Evolutionary conservation across 2,329 filamentous ascomycete species (phyloP).

Genomic region (Trichoderma sp.): DNA sequence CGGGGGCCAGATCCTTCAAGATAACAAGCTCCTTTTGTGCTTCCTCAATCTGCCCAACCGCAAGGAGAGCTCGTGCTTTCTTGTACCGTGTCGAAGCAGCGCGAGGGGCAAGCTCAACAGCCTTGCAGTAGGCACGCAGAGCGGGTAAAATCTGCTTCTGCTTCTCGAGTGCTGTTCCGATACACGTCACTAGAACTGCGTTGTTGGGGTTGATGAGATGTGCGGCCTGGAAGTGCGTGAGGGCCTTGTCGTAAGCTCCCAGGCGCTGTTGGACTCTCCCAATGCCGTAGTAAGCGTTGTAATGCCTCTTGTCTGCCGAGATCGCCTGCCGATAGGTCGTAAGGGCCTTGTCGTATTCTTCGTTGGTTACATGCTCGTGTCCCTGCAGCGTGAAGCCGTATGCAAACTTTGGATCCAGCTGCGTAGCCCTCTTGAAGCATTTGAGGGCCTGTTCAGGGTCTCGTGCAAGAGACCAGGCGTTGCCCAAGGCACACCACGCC

Average conservation of each 20-base stretch:
- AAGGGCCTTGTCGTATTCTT: slow-evolving; percentile 94
- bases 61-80: slow-evolving; percentile 84
- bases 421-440: slow-evolving; percentile 92
- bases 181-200: slow-evolving; percentile 85
- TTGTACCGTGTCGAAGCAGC: slow-evolving; percentile 86
- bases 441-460: slow-evolving; percentile 93
- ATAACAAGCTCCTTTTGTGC: slow-evolving; percentile 81
- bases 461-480: slow-evolving; percentile 86
- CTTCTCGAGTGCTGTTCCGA: slow-evolving; percentile 86
- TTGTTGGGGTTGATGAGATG: slow-evolving; percentile 91
- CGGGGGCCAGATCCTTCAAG: slow-evolving; percentile 87
- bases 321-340: slow-evolving; percentile 84
- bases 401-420: slow-evolving; percentile 84
- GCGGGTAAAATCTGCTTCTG: slow-evolving; percentile 79
- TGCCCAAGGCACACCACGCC: slow-evolving; percentile 93
- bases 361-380: slow-evolving; percentile 92
- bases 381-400: slow-evolving; percentile 96
- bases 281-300: slow-evolving; percentile 97
- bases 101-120: slow-evolving; percentile 76
- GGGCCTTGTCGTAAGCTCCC: slow-evolving; percentile 86
- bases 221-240: slow-evolving; percentile 86
- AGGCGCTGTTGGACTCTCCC: slow-evolving; percentile 82
- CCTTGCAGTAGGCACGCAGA: slow-evolving; percentile 76
- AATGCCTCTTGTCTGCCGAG: slow-evolving; percentile 81
- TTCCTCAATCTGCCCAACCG: slow-evolving; percentile 65